phyloP scores from a whole-genome alignment of 2,329 filamentous ascomycete genomes.

The Tricladium varicosporioides region DNA sequence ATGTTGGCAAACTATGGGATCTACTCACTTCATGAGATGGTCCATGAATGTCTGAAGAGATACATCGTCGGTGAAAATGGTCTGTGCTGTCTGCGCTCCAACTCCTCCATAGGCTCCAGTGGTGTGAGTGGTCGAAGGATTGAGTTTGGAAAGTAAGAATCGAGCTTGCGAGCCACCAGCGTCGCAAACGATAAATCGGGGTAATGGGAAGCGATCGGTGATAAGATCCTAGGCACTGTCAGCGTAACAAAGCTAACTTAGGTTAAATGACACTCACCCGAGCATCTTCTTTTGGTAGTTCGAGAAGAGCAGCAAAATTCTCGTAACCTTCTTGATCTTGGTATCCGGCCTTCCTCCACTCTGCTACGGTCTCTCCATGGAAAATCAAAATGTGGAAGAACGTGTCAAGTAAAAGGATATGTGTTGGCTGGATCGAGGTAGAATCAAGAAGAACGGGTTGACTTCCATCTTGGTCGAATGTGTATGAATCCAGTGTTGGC shows the following conservation, averaged over 20 bases:
- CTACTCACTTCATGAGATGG: conserved; percentile 92
- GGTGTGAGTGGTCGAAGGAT: conserved; percentile 95
- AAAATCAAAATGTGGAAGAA: conserved; percentile 99
- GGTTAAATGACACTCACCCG: conserved; percentile 57
- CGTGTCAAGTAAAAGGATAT: conserved; percentile 91
- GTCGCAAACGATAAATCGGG: conserved; percentile 97
- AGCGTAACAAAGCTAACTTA: conserved; percentile 12
- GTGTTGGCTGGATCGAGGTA: conserved; percentile 90
- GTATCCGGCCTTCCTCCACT: conserved; percentile 97
- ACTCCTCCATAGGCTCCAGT: conserved; percentile 89
- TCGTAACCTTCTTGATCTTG: conserved; percentile 98
- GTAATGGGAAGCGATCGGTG: conserved; percentile 94
- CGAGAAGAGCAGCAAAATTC: conserved; percentile 84
- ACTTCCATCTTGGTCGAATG: conserved; percentile 90
- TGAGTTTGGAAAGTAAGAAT: conserved; percentile 95
- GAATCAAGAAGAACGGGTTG: conserved; percentile 95
- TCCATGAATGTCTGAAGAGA: conserved; percentile 99
- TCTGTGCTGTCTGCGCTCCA: conserved; percentile 82
- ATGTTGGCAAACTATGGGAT: conserved; percentile 25
- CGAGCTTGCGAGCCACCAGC: conserved; percentile 97
- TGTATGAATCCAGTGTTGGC: conserved; percentile 94
- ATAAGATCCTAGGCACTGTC: conserved; percentile 72
- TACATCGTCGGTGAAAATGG: conserved; percentile 98
- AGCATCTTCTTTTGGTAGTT: conserved; percentile 94
- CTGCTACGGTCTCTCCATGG: conserved; percentile 95